Percentiles rank a stretch among this genome's conserved stretches.
These are phyloP conservation scores for Ophiostoma populinum DNA, from an alignment of 2,329 filamentous ascomycete species.

Conservation along the genomic window DNA sequence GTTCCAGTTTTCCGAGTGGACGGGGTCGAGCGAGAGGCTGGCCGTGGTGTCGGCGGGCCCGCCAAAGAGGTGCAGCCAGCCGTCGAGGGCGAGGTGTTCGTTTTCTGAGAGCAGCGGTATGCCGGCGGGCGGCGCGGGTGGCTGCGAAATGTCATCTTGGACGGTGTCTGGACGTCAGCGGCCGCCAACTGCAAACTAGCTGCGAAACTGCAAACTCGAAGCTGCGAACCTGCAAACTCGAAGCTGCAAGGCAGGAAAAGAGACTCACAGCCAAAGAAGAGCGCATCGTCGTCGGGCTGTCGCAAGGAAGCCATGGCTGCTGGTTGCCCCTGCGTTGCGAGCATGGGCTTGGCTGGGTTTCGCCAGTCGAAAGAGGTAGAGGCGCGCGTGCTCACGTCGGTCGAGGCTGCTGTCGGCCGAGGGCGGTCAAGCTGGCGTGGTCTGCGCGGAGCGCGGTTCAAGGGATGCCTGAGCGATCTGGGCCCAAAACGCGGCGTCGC, in stretches of 20 bases:
- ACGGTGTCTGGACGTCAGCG: conserved; percentile 24
- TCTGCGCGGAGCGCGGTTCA: too few species aligned
- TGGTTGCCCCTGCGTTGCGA: conserved; percentile 32
- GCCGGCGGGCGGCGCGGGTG: conserved; percentile 44
- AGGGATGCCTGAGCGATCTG: too few species aligned
- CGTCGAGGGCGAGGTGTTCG: conserved; percentile 39
- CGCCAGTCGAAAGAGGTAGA: too few species aligned
- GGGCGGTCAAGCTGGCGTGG: too few species aligned
- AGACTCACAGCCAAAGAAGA: conserved; percentile 48
- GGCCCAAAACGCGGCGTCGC: too few species aligned
- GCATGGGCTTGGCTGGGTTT: conserved; percentile 30
- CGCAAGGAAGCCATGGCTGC: conserved; percentile 40
- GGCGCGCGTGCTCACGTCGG: too few species aligned
- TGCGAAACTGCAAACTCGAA: too few species aligned
- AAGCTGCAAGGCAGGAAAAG: not conserved
- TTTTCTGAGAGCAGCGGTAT: conserved; percentile 46
- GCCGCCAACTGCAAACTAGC: too few species aligned
- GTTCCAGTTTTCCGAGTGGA: conserved; percentile 34
- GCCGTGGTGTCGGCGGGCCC: not conserved
- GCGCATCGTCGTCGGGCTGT: conserved; percentile 26
- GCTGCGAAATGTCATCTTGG: conserved; percentile 25
- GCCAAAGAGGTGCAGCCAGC: conserved; percentile 37
- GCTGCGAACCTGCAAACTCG: too few species aligned
- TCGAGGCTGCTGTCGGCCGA: too few species aligned
- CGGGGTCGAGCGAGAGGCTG: conserved; percentile 27